phyloP scores from a whole-genome alignment of 805 yeast species.

The Barnettozyma pratensis region DNA sequence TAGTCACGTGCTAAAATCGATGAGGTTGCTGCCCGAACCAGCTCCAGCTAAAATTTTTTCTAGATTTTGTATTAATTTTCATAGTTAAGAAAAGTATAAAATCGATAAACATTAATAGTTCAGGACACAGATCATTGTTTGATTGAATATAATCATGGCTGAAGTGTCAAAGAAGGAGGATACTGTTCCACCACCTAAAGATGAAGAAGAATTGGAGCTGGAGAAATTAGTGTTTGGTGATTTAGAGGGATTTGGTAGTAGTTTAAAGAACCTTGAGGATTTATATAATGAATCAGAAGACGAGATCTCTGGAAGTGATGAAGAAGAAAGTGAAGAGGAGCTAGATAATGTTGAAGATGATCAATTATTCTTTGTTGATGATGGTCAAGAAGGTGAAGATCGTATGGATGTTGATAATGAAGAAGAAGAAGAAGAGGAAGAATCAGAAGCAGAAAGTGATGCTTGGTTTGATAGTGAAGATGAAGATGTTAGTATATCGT shows the following conservation, averaged over 20 bases:
- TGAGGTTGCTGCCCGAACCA: slow-evolving; percentile 4
- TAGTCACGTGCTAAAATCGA: not conserved
- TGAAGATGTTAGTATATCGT: slow-evolving; percentile 60
- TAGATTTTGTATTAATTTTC: not conserved
- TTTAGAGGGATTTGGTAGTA: slow-evolving; percentile 61
- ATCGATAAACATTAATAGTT: too few species aligned
- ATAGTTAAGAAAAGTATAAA: not conserved
- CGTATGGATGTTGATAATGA: slow-evolving; percentile 11
- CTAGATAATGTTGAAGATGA: slow-evolving; percentile 39
- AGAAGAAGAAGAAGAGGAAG: slow-evolving; percentile 30
- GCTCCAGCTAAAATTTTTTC: not conserved
- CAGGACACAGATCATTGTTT: not conserved
- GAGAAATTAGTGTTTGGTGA: slow-evolving; percentile 92
- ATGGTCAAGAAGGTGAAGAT: slow-evolving; percentile 26
- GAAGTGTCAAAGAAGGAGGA: slow-evolving; percentile 7
- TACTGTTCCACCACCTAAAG: slow-evolving; percentile 56
- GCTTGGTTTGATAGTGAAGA: slow-evolving; percentile 95
- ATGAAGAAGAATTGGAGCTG: slow-evolving; percentile 72
- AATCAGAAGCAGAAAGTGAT: slow-evolving; percentile 32
- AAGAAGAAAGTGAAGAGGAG: slow-evolving; percentile 28
- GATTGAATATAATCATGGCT: slow-evolving; percentile 1
- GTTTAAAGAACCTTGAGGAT: slow-evolving; percentile 53
- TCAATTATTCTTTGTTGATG: slow-evolving; percentile 52
- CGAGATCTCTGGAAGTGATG: slow-evolving; percentile 34
- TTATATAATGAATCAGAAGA: slow-evolving; percentile 33